Conservation (phyloP, 805 yeast species). For the Wickerhamiella lipophila region DNA sequence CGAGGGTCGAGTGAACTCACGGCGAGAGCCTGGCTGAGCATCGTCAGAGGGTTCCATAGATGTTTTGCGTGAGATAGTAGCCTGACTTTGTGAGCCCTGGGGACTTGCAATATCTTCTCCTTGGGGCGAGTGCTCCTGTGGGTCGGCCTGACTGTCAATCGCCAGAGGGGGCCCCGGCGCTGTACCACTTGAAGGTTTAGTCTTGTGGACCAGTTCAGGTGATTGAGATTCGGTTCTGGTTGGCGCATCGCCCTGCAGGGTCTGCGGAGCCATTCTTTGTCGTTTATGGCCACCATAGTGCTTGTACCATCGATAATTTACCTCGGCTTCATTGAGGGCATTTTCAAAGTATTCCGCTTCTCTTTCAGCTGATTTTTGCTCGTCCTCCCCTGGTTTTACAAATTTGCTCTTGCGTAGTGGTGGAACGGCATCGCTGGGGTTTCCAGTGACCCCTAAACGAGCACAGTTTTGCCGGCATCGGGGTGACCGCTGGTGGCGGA, state of each 20-base stretch:
- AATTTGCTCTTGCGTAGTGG: not conserved
- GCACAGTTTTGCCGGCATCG: conserved; percentile 2
- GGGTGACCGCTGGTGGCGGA: conserved; percentile 1
- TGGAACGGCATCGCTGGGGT: not conserved
- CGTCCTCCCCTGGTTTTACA: not conserved
- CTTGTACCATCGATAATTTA: conserved; percentile 1
- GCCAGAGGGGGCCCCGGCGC: no score
- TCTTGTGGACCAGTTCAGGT: no score
- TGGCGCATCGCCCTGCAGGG: not conserved
- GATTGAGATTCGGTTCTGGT: no score
- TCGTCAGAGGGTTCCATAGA: not conserved
- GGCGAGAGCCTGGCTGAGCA: not conserved
- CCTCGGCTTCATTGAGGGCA: not conserved
- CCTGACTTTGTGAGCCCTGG: no score
- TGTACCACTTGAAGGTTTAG: no score
- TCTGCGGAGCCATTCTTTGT: not conserved
- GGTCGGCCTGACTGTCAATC: no score
- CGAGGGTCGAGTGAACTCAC: not conserved
- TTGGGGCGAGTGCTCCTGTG: no score
- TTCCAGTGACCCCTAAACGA: conserved; percentile 2
- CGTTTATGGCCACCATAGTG: conserved; percentile 1
- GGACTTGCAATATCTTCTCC: no score
- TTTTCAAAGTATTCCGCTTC: not conserved
- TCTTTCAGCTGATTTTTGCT: not conserved
- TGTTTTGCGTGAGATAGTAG: no score